Evolutionary conservation across 257 asterid genomes (phyloP).

Genomic region (Solanum piurae): DNA sequence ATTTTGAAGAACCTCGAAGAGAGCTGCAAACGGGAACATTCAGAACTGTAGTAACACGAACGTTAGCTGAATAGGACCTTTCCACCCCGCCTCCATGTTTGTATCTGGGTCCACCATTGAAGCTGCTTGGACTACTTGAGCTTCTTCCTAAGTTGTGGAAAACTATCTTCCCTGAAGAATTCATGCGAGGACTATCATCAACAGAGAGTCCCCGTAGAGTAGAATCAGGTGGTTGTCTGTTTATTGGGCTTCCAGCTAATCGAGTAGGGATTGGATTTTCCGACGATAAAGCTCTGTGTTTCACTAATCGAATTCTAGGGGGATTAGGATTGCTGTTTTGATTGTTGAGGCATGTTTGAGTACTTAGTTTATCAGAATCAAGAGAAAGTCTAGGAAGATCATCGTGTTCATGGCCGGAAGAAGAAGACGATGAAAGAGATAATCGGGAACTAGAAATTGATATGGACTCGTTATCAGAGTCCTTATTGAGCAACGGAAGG

Average conservation of each 20-base stretch:
- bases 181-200: conserved; percentile 91
- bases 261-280: conserved; percentile 41
- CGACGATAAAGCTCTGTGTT: conserved; percentile 33
- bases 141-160: conserved; percentile 85
- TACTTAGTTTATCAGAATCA: conserved; percentile 29
- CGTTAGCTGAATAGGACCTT: conserved; percentile 83
- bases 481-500: conserved; percentile 35
- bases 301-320: conserved; percentile 30
- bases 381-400: conserved; percentile 51
- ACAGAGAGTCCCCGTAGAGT: conserved; percentile 22
- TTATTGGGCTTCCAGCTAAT: neutral
- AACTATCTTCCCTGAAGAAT: conserved; percentile 79
- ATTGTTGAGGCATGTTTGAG: neutral
- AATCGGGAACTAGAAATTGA: conserved; percentile 30
- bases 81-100: conserved; percentile 68
- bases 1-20: conserved; percentile 66
- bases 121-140: conserved; percentile 82
- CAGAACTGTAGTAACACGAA: conserved; percentile 79
- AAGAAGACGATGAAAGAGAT: conserved; percentile 47
- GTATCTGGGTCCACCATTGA: conserved; percentile 48
- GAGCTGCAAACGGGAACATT: conserved; percentile 80
- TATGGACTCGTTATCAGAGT: conserved; percentile 22
- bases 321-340: neutral
- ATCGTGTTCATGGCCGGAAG: conserved; percentile 50
- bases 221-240: conserved; percentile 21